phyloP scores from a whole-genome alignment of 2,329 filamentous ascomycete species.

The Alternaria arbusti region DNA sequence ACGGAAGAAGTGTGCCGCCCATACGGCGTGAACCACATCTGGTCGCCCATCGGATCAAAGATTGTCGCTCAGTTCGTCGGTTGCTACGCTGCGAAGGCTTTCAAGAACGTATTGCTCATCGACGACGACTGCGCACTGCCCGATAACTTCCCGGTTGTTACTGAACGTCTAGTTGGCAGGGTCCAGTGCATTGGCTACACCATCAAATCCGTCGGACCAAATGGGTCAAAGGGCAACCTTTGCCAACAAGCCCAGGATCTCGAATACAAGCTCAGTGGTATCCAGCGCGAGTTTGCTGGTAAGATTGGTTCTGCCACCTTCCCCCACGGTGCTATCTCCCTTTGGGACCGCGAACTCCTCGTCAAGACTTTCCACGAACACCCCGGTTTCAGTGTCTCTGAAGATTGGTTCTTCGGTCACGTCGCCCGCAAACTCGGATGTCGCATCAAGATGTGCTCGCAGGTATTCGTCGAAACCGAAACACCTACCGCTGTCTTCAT shows the following conservation, averaged over 20 bases:
- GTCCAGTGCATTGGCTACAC: conserved; percentile 56
- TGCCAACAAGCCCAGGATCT: conserved; percentile 56
- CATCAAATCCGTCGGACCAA: conserved; percentile 54
- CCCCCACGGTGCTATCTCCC: conserved; percentile 59
- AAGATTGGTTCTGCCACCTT: conserved; percentile 57
- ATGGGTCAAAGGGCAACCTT: conserved; percentile 39
- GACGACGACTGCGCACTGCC: conserved; percentile 22
- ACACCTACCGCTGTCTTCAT: conserved; percentile 55
- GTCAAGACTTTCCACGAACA: conserved; percentile 56
- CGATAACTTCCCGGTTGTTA: conserved; percentile 20
- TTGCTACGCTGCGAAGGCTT: conserved; percentile 17
- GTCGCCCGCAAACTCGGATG: conserved; percentile 54
- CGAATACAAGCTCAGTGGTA: conserved; percentile 60
- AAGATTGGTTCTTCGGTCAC: conserved; percentile 62
- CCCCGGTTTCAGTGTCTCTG: conserved; percentile 58
- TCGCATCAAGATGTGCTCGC: conserved; percentile 57
- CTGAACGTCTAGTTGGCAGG: conserved; percentile 14
- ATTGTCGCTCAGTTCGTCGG: conserved; percentile 24
- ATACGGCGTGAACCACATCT: conserved; percentile 21
- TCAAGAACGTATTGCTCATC: conserved; percentile 24
- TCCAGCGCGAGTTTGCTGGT: conserved; percentile 54
- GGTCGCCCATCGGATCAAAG: conserved; percentile 21
- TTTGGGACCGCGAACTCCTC: conserved; percentile 57
- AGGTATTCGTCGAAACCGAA: conserved; percentile 60
- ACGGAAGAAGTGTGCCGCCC: conserved; percentile 21